These are phyloP conservation scores for Scheffersomyces parashehatae DNA, from an alignment of 1,139 yeast species.

Conservation along the genomic window DNA sequence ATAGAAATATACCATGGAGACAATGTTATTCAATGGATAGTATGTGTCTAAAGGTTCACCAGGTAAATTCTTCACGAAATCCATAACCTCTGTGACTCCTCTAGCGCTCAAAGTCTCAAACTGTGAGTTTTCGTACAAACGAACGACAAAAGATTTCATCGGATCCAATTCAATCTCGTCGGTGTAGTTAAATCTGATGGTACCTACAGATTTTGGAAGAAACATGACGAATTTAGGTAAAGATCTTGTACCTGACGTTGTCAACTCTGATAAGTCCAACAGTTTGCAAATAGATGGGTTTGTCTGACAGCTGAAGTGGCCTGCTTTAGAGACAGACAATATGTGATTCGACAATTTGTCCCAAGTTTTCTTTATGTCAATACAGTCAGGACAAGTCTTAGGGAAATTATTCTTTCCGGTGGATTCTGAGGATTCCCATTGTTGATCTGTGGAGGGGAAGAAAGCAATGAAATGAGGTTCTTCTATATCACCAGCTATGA, in stretches of 20 bases:
- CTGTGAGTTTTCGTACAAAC: constrained; percentile 36
- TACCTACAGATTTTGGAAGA: constrained; percentile 39
- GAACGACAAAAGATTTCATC: constrained; percentile 35
- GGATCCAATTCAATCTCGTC: constrained; percentile 25
- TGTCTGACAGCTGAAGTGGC: constrained; percentile 59
- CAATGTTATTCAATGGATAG: constrained; percentile 43
- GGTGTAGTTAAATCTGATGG: constrained; percentile 35
- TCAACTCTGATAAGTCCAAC: constrained; percentile 37
- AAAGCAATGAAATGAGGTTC: constrained; percentile 60
- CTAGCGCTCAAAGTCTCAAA: constrained; percentile 41
- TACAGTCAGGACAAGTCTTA: constrained; percentile 48
- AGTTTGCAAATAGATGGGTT: constrained; percentile 51
- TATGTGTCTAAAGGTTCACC: constrained; percentile 32
- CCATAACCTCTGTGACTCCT: constrained; percentile 43
- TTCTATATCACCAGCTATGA: constrained; percentile 48
- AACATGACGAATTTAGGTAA: constrained; percentile 41
- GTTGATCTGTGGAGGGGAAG: constrained; percentile 56
- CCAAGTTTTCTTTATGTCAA: constrained; percentile 57
- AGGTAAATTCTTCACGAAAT: constrained; percentile 35
- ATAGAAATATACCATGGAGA: constrained; percentile 55
- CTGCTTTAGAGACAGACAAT: constrained; percentile 42
- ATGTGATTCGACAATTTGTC: constrained; percentile 53
- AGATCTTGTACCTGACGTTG: constrained; percentile 8
- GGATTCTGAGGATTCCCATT: constrained; percentile 38
- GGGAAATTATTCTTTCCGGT: constrained; percentile 37